Evolutionary conservation across 805 yeast genomes (phyloP), one percentile per base, ranked within the genome.

Genomic region (Metschnikowia chrysomelidarum): DNA sequence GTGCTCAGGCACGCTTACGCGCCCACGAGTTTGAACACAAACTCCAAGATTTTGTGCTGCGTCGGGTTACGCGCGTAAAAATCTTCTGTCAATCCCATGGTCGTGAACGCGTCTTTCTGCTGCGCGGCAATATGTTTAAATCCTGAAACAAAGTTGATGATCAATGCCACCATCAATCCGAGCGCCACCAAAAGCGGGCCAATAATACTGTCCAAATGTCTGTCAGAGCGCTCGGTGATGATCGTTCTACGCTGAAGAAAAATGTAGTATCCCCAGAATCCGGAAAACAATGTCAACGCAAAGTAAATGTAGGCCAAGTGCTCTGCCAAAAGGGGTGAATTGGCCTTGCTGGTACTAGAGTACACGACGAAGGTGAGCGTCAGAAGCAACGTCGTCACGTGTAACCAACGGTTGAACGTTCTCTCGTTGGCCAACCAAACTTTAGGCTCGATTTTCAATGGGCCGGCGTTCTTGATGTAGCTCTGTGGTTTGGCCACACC

Each of bases 401-500:
- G 88, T 47, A 93, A 70, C 98, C 98, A 93, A 61, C 94, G 77
- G 69, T 87, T 82, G 67, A 89, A 91, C 3, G 98, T 93, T 60
- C 98, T 82, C 67, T 93, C 98, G 56, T 93, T 93, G 19, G 98
- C 98, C 46, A 93, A 72, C 97, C 98, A 93, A 10, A 93, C 98
- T 57, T 93, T 93, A 19, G 98, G 94, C 67, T 93, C 98, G 40
- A 93, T 89, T 62, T 85, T 88, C 37, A 88, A 77, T 1, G 96
- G 93, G 6, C 96, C 96, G 18, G 89, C 81, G 58, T 88, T 88
- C 54, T 89, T 85, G 50, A 91, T 72, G 62, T 85, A 76, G 20
- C 72, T 67, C 17, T 74, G 77, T 36, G 98, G 98, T 54, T 82
- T 85, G 28, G 71, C 69, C 14, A 91, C 98, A 11, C 98, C 98